Conservation (phyloP, 257 asterid species). For the Prunella vulgaris region DNA sequence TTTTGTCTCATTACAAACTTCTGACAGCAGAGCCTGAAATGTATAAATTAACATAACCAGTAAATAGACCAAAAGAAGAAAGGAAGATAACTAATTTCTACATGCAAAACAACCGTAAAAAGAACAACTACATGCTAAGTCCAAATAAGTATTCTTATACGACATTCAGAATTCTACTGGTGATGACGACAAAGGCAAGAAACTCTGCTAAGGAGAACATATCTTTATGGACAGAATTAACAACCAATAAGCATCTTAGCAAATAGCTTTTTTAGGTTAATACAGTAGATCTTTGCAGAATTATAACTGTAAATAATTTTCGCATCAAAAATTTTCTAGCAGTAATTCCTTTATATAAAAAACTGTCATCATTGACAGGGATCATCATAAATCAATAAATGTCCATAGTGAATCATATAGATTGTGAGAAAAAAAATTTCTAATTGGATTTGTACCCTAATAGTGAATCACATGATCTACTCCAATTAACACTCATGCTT, state of each 20-base stretch:
- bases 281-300: slow-evolving; percentile 3
- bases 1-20: slow-evolving; percentile 75
- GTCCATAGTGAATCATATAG: too few species aligned
- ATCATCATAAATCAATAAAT: too few species aligned
- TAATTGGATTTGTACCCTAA: too few species aligned
- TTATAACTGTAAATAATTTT: neutral
- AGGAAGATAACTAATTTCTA: neutral
- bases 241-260: slow-evolving; percentile 2
- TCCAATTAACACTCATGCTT: slow-evolving; percentile 4
- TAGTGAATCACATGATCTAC: too few species aligned
- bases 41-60: slow-evolving; percentile 13
- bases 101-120: slow-evolving; percentile 12
- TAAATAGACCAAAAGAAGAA: slow-evolving; percentile 12
- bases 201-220: slow-evolving; percentile 2
- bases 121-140: slow-evolving; percentile 9
- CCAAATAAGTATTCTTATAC: neutral
- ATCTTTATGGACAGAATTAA: slow-evolving; percentile 12
- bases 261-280: slow-evolving; percentile 11
- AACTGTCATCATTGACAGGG: too few species aligned
- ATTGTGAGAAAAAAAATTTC: too few species aligned
- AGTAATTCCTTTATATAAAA: neutral
- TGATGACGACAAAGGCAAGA: slow-evolving; percentile 10
- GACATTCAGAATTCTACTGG: slow-evolving; percentile 5
- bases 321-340: neutral
- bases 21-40: slow-evolving; percentile 55